phyloP scores from a whole-genome alignment of 129 eudicot species.

The Centrapalus pauciflorus region DNA sequence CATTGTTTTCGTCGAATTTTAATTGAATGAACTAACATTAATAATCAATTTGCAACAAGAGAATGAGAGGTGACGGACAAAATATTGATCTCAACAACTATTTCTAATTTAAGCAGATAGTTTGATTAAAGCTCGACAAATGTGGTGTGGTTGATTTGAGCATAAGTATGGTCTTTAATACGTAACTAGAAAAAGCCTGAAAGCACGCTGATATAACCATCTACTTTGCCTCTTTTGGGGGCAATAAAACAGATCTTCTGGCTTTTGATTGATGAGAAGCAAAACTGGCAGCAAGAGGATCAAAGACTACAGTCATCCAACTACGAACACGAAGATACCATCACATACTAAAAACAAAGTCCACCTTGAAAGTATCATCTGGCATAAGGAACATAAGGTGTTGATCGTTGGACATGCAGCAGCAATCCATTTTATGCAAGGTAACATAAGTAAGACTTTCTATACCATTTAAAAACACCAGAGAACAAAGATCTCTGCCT shows the following conservation, averaged over 20 bases:
- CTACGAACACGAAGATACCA: background rate
- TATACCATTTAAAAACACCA: background rate
- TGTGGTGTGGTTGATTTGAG: background rate
- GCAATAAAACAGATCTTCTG: background rate
- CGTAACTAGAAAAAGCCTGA: background rate
- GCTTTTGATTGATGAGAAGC: background rate
- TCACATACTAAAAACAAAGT: background rate
- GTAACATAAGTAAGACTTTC: background rate
- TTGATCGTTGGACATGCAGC: background rate
- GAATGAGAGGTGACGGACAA: background rate
- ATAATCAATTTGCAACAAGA: background rate
- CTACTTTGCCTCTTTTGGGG: background rate
- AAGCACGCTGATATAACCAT: background rate
- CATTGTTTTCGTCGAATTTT: background rate
- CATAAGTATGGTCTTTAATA: background rate
- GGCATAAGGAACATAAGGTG: background rate
- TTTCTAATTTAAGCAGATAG: background rate
- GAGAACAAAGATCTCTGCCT: background rate
- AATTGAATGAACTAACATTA: background rate
- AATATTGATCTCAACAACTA: background rate
- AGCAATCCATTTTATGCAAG: background rate
- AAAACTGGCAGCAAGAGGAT: background rate
- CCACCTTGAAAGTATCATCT: background rate
- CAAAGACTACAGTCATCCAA: background rate
- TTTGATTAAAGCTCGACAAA: background rate